Evolutionary conservation across 2,329 filamentous ascomycete species (phyloP).

Genomic region (Sphaerulina vaccinii): DNA sequence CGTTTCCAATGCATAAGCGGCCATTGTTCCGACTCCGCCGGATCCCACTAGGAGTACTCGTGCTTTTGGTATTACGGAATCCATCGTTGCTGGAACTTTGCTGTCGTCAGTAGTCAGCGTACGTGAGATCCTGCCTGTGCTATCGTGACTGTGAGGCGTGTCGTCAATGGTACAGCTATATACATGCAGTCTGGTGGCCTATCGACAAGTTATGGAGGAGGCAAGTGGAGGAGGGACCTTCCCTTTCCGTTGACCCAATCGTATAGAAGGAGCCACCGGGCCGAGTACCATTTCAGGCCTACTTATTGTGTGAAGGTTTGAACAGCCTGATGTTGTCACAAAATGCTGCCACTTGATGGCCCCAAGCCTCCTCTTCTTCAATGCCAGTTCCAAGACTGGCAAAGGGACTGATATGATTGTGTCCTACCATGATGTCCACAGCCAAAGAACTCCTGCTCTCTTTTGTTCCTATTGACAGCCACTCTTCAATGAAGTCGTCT

Average conservation of each 20-base stretch:
- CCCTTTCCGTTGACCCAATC: conserved; percentile 1
- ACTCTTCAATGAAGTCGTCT: conserved; percentile 29
- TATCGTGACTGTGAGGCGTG: not conserved
- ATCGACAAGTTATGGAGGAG: not conserved
- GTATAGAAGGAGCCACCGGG: not conserved
- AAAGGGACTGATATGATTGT: conserved; percentile 33
- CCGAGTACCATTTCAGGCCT: not conserved
- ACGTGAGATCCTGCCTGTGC: not conserved
- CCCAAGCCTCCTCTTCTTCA: conserved; percentile 31
- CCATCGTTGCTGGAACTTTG: conserved; percentile 12
- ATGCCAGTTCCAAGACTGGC: conserved; percentile 26
- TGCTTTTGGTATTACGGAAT: conserved; percentile 30
- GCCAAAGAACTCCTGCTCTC: conserved; percentile 23
- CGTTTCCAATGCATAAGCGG: conserved; percentile 54
- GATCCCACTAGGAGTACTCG: conserved; percentile 55
- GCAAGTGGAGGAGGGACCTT: conserved; percentile 15
- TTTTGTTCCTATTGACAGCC: conserved; percentile 19
- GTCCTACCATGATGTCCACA: conserved; percentile 28
- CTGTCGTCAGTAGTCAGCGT: not conserved
- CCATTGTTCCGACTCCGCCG: conserved; percentile 58
- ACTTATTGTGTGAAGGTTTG: not conserved
- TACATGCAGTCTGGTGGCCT: conserved; percentile 5
- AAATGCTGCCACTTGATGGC: conserved; percentile 27
- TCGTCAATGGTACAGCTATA: not conserved
- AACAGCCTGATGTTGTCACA: conserved; percentile 26